Base-by-base conservation (phyloP, 768 basidiomycete genomes). In the Serpula lacrymans region DNA sequence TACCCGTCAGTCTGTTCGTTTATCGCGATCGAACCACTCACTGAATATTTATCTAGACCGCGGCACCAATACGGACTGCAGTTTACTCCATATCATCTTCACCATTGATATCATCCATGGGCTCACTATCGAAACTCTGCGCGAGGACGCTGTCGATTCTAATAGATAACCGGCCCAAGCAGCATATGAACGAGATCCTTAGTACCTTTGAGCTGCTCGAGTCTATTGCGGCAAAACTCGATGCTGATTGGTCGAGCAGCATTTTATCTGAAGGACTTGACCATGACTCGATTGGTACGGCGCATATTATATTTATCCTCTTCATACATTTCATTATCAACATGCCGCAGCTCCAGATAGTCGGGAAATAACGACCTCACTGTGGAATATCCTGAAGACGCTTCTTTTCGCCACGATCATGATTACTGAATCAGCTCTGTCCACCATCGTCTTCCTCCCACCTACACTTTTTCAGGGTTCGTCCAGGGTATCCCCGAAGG, bases 371-470 rank as follows among this genome's bases (percentile, higher is more conserved):
- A 56, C 69, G 2, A 70, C 68, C n/a, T 60, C 69, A 18, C 67
- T 81, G 7, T 91, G 88, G 88, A 64, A 65, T 2, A 68, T 75
- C 18, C 69, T 88, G 52, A 91, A 89, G 60, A 86, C 82, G 0
- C 56, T 88, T 1, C 65, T 91, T n/a, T 91, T 91, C 59, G 74
- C 77, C 20, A 75, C 62, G 3, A 68, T 89, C 31, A 82, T 88
- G 80, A 58, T 90, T 16, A 63, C 76, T 4, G 82, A 88, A 45
- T 70, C 78, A 5, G 65, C 77, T 7, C 68, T 90, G 16, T 71
- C 72, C 6, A 60, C 76, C 2, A 60, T 76, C 4, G 61, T 81
- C 18, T 87, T 75, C 53, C 54, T 75, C 17, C 67, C 73, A 7
- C 72, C 78, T 13, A 43, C 53, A 2, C 49, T 52, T 25, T 64